Evolutionary conservation across 1,284 basidiomycete species (phyloP).

Genomic region (Cryptococcus sp.): DNA sequence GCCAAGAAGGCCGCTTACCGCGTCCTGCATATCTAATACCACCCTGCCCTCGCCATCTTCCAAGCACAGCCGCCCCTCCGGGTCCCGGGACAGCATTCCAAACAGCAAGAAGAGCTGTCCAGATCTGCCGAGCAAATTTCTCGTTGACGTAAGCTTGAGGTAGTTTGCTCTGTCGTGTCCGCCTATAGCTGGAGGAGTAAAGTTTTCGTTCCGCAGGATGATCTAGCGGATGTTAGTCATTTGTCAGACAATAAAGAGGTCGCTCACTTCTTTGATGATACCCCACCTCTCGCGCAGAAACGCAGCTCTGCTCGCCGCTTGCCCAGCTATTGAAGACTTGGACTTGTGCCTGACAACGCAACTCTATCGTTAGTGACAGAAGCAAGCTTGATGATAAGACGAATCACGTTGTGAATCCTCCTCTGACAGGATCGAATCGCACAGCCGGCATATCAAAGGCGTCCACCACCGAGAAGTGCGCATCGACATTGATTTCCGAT

Average conservation of each 20-base stretch:
- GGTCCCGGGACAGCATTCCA: conserved; percentile 86
- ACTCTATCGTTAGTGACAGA: background rate
- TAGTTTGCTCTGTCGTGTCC: conserved; percentile 80
- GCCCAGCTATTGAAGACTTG: conserved; percentile 69
- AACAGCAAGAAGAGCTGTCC: conserved; percentile 90
- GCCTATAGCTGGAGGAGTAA: conserved; percentile 87
- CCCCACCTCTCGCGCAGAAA: conserved; percentile 79
- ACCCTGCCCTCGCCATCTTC: conserved; percentile 94
- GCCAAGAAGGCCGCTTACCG: conserved; percentile 61
- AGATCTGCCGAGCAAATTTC: conserved; percentile 89
- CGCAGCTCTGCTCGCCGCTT: conserved; percentile 72
- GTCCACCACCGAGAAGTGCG: conserved; percentile 80
- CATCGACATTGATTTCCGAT: conserved; percentile 76
- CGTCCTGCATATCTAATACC: conserved; percentile 80
- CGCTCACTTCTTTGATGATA: conserved; percentile 73
- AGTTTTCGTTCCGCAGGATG: conserved; percentile 89
- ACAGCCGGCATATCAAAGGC: conserved; percentile 93
- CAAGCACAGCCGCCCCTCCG: conserved; percentile 84
- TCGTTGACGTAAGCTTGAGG: conserved; percentile 90
- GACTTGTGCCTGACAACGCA: conserved; percentile 49
- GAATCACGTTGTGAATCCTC: conserved; percentile 35
- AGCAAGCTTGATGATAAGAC: background rate
- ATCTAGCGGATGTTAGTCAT: conserved; percentile 47
- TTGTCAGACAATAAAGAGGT: background rate
- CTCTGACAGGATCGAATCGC: conserved; percentile 78